Evolutionary conservation across 2,329 filamentous ascomycete genomes (phyloP), one percentile per base, ranked within the genome.

Genomic region (Fusarium haematococcum): DNA sequence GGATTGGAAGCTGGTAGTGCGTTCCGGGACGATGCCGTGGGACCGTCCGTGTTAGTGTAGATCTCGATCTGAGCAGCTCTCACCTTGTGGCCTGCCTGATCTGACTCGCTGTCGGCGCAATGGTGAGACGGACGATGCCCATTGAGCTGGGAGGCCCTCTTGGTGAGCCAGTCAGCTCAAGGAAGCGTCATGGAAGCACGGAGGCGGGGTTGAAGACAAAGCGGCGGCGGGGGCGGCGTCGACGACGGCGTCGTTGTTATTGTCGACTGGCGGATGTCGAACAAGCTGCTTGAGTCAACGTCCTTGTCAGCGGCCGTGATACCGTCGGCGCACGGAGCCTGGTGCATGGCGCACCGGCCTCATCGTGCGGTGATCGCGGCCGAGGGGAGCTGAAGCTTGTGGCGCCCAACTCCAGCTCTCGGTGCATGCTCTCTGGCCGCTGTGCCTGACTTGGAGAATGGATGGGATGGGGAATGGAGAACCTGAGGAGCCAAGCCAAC

Each of bases 61-160:
- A 79, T 79, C 77, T 73, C 75, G 77, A 79, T 79, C 73, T 69
- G 63, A 63, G 60, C 57, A 68, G 70, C 68, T 71, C 68, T 76
- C 69, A 62, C 70, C 68, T 69, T 62, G 57, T 72, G 76, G 70
- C 67, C 67, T 71, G 65, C 66, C 54, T 76, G 69, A 73, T 78
- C 75, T 79, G 77, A 79, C 77, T 79, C 77, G 77, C 57, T 69
- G 58, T 68, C 65, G 67, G 59, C 58, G 50, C 63, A 73, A 70
- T 77, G 69, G 73, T 76, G 72, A 65, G 67, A 71, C 69, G 59
- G 59, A 66, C 61, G 58, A 69, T 71, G 69, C 57, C 67, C 63
- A 75, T 68, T 68, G 65, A 61, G 67, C 64, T 75, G 73, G 71
- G 67, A 73, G 67, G 66, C 70, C 68, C 65, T 68, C 67, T 65